A percentile compares a stretch with the other conserved stretches of the same genome.
phyloP scores from a whole-genome alignment of 176 grass and related monocot genomes.

The Oryza meyeriana region DNA sequence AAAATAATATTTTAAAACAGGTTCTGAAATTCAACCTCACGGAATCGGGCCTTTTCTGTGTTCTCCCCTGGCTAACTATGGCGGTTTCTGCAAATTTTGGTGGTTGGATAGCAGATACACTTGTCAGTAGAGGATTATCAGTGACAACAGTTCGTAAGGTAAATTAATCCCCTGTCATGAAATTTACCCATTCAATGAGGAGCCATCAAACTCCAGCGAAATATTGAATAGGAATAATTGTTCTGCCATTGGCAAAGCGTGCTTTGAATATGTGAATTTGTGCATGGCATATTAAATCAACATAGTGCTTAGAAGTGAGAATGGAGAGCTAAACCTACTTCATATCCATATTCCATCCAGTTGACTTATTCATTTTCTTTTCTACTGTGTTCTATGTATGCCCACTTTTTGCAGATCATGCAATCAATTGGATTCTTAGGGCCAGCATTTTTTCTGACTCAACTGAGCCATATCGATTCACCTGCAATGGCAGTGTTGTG shows the following conservation, averaged over 20 bases:
- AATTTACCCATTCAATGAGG: neutral
- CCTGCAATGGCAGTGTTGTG: constrained; percentile 90
- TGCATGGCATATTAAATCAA: neutral
- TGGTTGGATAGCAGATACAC: constrained; percentile 98
- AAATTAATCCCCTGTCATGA: neutral
- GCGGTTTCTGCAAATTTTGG: constrained; percentile 93
- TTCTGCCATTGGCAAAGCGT: neutral
- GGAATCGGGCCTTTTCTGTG: constrained; percentile 83
- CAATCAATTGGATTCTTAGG: constrained; percentile 99
- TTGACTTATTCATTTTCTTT: constrained; percentile 5
- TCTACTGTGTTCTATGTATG: neutral
- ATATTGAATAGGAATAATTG: neutral
- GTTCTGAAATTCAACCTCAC: constrained; percentile 97
- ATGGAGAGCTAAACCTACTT: neutral
- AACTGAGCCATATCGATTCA: constrained; percentile 85
- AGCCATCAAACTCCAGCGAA: neutral
- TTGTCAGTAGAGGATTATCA: constrained; percentile 89
- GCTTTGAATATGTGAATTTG: neutral
- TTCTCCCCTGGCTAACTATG: constrained; percentile 97
- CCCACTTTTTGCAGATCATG: constrained; percentile 71
- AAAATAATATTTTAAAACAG: constrained; percentile 44
- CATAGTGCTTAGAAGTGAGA: neutral
- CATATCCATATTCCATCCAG: neutral
- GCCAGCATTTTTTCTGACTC: constrained; percentile 94
- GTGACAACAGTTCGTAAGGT: constrained; percentile 96